These are phyloP conservation scores for Cutaneotrichosporon sp. DNA, from an alignment of 1,284 basidiomycete genomes.

Conservation along the genomic window DNA sequence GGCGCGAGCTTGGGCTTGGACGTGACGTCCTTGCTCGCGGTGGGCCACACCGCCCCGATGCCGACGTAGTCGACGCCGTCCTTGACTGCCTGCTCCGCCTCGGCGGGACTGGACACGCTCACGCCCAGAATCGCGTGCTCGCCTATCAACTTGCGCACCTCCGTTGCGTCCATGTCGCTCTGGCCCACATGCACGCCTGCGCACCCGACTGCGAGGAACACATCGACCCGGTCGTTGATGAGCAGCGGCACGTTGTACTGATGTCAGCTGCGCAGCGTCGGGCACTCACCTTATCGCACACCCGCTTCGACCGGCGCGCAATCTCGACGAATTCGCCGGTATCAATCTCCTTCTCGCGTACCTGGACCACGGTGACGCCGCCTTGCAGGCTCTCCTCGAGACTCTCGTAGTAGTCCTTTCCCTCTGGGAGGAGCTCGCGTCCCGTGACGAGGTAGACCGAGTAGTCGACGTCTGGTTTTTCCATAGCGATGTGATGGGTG, in stretches of 20 bases:
- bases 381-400: constrained; percentile 77
- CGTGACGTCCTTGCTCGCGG: constrained; percentile 64
- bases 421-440: constrained; percentile 69
- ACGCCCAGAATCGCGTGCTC: constrained; percentile 70
- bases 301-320: constrained; percentile 62
- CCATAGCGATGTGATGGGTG: neutral
- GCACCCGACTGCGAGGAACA: constrained; percentile 70
- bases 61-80: constrained; percentile 76
- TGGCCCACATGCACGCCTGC: constrained; percentile 89
- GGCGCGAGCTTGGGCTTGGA: constrained; percentile 57
- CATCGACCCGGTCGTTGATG: constrained; percentile 87
- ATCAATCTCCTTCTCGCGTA: constrained; percentile 76
- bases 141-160: constrained; percentile 69
- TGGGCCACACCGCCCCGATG: constrained; percentile 73
- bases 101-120: constrained; percentile 66
- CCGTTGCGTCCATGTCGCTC: constrained; percentile 70
- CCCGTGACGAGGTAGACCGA: constrained; percentile 83
- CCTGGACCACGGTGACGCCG: constrained; percentile 83
- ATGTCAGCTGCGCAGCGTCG: neutral
- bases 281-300: constrained; percentile 61
- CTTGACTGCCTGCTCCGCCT: constrained; percentile 56
- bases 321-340: constrained; percentile 80
- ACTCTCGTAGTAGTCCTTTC: constrained; percentile 69
- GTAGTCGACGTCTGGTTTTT: constrained; percentile 57
- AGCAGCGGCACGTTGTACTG: constrained; percentile 75